Conservation (phyloP, 1,284 basidiomycete genomes). For the Boletus nobilissimus region DNA sequence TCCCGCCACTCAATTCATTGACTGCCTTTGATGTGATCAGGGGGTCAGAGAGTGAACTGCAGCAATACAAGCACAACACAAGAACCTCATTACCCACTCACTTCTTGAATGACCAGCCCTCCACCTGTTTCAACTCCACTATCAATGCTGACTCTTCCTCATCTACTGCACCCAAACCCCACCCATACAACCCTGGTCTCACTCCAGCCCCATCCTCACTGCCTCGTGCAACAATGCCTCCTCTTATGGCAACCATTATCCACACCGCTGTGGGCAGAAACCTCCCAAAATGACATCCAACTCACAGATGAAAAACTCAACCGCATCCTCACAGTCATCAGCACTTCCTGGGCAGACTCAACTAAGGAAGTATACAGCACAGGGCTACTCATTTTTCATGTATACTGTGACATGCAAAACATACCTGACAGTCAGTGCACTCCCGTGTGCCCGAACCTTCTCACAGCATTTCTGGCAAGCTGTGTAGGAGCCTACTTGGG, state of each 20-base stretch:
- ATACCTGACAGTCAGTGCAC: constrained; percentile 35
- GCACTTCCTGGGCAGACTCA: constrained; percentile 10
- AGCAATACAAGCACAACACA: too few relatives aligned
- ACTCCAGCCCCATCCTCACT: neutral
- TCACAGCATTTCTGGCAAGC: constrained; percentile 34
- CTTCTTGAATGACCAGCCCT: too few relatives aligned
- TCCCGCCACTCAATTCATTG: too few relatives aligned
- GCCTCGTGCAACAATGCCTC: neutral
- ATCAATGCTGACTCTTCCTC: too few relatives aligned
- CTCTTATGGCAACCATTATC: neutral
- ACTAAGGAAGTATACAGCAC: constrained; percentile 32
- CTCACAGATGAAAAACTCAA: neutral
- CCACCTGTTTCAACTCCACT: neutral
- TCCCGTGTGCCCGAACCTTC: constrained; percentile 25
- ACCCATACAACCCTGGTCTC: neutral
- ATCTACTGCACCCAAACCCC: too few relatives aligned
- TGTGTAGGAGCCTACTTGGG: constrained; percentile 36
- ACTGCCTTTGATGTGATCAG: too few relatives aligned
- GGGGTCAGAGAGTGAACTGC: too few relatives aligned
- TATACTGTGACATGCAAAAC: constrained; percentile 41
- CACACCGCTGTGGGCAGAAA: neutral
- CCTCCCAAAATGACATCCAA: neutral
- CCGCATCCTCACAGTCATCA: constrained; percentile 31
- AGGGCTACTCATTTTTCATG: constrained; percentile 41
- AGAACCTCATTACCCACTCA: too few relatives aligned